phyloP scores from a whole-genome alignment of 2,329 filamentous ascomycete genomes.

The Stemphylium lycopersici region DNA sequence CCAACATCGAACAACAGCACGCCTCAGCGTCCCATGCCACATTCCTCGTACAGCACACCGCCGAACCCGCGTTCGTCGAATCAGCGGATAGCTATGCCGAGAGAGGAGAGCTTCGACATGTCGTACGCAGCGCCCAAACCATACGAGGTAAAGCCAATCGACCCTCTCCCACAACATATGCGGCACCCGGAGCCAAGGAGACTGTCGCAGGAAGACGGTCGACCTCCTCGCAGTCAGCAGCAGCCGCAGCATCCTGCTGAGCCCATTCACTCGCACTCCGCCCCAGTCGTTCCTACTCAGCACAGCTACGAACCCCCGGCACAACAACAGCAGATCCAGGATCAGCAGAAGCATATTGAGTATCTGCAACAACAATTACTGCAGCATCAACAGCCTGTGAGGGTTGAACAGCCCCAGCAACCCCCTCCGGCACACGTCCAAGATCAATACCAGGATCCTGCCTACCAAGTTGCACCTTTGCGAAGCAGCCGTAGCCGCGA shows the following conservation, averaged over 20 bases:
- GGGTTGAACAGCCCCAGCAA: slow-evolving; percentile 13
- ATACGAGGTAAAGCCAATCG: slow-evolving; percentile 43
- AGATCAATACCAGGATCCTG: slow-evolving; percentile 36
- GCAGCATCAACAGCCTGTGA: slow-evolving; percentile 24
- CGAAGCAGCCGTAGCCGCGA: slow-evolving; percentile 38
- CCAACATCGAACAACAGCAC: slow-evolving; percentile 30
- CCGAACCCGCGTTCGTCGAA: slow-evolving; percentile 34
- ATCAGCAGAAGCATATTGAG: slow-evolving; percentile 19
- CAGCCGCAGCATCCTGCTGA: slow-evolving; percentile 36
- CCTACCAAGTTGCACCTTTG: slow-evolving; percentile 44
- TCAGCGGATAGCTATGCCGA: slow-evolving; percentile 24
- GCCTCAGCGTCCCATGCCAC: slow-evolving; percentile 34
- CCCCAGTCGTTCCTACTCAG: slow-evolving; percentile 49
- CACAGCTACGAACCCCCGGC: slow-evolving; percentile 29
- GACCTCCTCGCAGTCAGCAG: slow-evolving; percentile 28
- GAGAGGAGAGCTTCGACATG: slow-evolving; percentile 42
- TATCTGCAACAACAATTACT: slow-evolving; percentile 19
- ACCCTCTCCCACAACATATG: slow-evolving; percentile 34
- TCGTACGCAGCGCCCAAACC: slow-evolving; percentile 46
- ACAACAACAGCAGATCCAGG: slow-evolving; percentile 15
- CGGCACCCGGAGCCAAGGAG: slow-evolving; percentile 24
- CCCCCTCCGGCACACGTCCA: slow-evolving; percentile 24
- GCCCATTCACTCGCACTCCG: slow-evolving; percentile 54
- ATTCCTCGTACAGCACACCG: slow-evolving; percentile 29
- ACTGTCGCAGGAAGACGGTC: slow-evolving; percentile 39